These are phyloP conservation scores for Penicillium riverlandense DNA, from an alignment of 495 filamentous ascomycete genomes.

Conservation along the genomic window DNA sequence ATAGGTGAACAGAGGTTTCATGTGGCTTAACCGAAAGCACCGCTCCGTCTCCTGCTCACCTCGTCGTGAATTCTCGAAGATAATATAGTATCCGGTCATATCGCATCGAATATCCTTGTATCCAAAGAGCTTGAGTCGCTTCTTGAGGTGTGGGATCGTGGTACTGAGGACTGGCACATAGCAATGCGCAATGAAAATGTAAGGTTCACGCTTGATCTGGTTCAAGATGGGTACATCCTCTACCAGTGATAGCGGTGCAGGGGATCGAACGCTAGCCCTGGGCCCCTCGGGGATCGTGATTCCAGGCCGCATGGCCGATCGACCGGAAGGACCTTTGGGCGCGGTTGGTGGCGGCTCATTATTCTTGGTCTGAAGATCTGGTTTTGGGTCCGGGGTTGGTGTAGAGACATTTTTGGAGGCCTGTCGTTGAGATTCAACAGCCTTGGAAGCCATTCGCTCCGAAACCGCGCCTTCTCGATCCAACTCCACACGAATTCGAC, in stretches of 20 bases:
- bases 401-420: slow-evolving; percentile 29
- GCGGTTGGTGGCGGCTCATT: slow-evolving; percentile 71
- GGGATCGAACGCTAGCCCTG: slow-evolving; percentile 33
- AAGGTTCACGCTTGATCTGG: slow-evolving; percentile 73
- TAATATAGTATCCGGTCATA: slow-evolving; percentile 79
- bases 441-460: slow-evolving; percentile 60
- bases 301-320: slow-evolving; percentile 35
- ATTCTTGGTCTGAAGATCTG: slow-evolving; percentile 25
- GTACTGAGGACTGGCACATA: slow-evolving; percentile 82
- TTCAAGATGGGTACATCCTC: slow-evolving; percentile 54
- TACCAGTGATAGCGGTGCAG: slow-evolving; percentile 41
- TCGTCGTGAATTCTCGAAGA: slow-evolving; percentile 67
- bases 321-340: slow-evolving; percentile 78
- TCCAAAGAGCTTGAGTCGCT: slow-evolving; percentile 69
- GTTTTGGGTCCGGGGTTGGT: slow-evolving; percentile 15
- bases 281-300: slow-evolving; percentile 40
- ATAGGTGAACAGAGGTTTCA: slow-evolving; percentile 80
- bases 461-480: slow-evolving; percentile 84
- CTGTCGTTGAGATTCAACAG: slow-evolving; percentile 57
- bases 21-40: slow-evolving; percentile 67
- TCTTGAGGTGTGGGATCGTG: slow-evolving; percentile 79
- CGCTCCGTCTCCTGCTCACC: slow-evolving; percentile 74
- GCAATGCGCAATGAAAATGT: slow-evolving; percentile 82
- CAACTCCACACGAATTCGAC: slow-evolving; percentile 69
- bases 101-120: slow-evolving; percentile 77